Evolutionary conservation across 2,329 filamentous ascomycete genomes (phyloP).

Genomic region (Aspergillus thermomutatus): DNA sequence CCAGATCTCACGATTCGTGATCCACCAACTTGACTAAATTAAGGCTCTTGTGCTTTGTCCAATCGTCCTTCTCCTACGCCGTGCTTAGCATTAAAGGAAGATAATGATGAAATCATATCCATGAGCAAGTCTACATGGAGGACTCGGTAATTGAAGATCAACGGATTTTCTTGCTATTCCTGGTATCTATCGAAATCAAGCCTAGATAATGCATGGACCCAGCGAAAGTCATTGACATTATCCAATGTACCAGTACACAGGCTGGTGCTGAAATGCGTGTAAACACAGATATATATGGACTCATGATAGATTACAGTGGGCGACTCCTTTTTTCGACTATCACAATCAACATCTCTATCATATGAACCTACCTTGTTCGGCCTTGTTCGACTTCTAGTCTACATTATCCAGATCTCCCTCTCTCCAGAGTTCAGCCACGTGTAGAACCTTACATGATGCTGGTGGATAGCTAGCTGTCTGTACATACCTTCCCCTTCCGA

Average conservation of each 20-base stretch:
- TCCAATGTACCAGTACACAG: background rate
- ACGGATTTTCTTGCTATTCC: background rate
- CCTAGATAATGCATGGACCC: background rate
- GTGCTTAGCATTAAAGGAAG: background rate
- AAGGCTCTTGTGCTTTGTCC: background rate
- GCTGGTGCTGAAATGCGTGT: background rate
- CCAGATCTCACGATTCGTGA: constrained; percentile 17
- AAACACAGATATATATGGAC: background rate
- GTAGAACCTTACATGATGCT: background rate
- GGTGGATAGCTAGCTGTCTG: background rate
- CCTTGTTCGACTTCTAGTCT: background rate
- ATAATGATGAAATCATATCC: background rate
- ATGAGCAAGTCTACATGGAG: background rate
- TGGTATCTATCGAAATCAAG: background rate
- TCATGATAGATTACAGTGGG: background rate
- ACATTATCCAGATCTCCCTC: background rate
- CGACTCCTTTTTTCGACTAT: background rate
- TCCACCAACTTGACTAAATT: constrained; percentile 12
- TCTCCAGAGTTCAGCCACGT: background rate
- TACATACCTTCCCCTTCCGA: background rate
- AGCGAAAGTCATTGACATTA: background rate
- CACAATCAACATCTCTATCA: background rate
- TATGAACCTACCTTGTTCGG: background rate
- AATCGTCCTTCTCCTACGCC: background rate
- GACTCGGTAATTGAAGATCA: background rate